phyloP scores from a whole-genome alignment of 2,329 filamentous ascomycete genomes.

The Leptographium lundbergii region DNA sequence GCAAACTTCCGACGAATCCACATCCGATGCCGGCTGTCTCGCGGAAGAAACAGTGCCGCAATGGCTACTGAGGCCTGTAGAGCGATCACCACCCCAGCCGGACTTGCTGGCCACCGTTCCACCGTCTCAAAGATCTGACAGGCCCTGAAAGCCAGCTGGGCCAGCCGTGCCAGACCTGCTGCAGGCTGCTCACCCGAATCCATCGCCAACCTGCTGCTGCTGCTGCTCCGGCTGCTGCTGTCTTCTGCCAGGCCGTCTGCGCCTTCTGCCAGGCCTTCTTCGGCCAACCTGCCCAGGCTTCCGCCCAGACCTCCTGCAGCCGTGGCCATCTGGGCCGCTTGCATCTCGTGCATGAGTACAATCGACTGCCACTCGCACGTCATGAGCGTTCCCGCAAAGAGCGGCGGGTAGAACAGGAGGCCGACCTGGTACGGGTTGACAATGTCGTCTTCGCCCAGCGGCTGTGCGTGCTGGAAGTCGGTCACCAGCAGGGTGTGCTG shows the following conservation, averaged over 20 bases:
- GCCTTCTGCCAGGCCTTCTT: not conserved
- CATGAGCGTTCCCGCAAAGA: constrained; percentile 65
- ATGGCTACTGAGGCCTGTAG: constrained; percentile 68
- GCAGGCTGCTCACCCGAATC: not conserved
- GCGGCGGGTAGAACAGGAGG: constrained; percentile 53
- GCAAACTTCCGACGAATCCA: constrained; percentile 77
- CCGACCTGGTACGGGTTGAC: constrained; percentile 61
- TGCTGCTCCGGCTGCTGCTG: not conserved
- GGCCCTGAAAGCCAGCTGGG: constrained; percentile 50
- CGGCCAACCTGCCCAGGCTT: not conserved
- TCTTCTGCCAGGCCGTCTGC: not conserved
- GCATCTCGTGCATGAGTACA: constrained; percentile 67
- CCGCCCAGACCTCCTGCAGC: not conserved
- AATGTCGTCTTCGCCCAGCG: constrained; percentile 49
- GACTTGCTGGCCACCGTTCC: constrained; percentile 55
- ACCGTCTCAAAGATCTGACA: constrained; percentile 74
- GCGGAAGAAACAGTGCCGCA: constrained; percentile 66
- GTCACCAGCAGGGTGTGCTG: constrained; percentile 29
- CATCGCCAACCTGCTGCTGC: not conserved
- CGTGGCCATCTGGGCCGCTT: constrained; percentile 35
- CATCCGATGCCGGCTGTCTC: constrained; percentile 56
- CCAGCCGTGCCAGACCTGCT: constrained; percentile 28
- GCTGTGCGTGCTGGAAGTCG: constrained; percentile 43
- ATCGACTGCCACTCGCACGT: constrained; percentile 68
- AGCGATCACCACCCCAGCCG: constrained; percentile 57